Evolutionary conservation across 2,329 filamentous ascomycete species (phyloP), one percentile per base, ranked within the genome.

Genomic region (Myriosclerotinia scirpicola): DNA sequence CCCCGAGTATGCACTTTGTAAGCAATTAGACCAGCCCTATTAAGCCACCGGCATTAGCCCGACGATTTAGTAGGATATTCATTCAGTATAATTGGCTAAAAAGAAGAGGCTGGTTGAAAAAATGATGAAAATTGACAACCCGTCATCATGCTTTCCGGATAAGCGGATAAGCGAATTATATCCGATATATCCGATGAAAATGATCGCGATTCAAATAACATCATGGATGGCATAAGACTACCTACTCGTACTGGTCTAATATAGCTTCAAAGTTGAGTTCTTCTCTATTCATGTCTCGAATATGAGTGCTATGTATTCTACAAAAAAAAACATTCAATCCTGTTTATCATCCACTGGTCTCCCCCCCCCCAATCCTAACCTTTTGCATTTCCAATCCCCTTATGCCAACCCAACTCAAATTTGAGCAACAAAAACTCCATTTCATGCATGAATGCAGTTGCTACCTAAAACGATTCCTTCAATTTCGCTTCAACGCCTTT

Each of bases 331-430:
- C n/a, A 12, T n/a, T 30, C 8, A 20, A 40, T 61, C 34, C n/a
- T 15, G 38, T 61, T 26, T 26, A 61, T 61, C 58, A 61, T 63
- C 50, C 60, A 34, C 48, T 63, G 48, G 17, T 22, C 34, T 46
- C 7, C 22, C 8, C 9, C 56, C 15, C 34, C 17, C 30, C 5
- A 1, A 34, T 34, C 58, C 42, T 6, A 15, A n/a, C 26, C 17
- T 36, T 30, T 36, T n/a, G 30, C 48, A 63, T 54, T 63, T 54
- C 60, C 60, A 63, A 54, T 40, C 22, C 60, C 22, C n/a, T 42
- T 48, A 22, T 63, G 7, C 22, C 36, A 42, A 9, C 14, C 52
- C 3, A 54, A 34, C 26, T 26, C 20, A 42, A 54, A n/a, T 12
- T 22, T 9, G n/a, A 30, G 48, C 60, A 34, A 38, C 3, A 46